A percentile compares a stretch with the other conserved stretches of the same genome.
These are phyloP conservation scores for Aspergillus sp. DNA, from an alignment of 2,329 filamentous ascomycete species.

Conservation along the genomic window DNA sequence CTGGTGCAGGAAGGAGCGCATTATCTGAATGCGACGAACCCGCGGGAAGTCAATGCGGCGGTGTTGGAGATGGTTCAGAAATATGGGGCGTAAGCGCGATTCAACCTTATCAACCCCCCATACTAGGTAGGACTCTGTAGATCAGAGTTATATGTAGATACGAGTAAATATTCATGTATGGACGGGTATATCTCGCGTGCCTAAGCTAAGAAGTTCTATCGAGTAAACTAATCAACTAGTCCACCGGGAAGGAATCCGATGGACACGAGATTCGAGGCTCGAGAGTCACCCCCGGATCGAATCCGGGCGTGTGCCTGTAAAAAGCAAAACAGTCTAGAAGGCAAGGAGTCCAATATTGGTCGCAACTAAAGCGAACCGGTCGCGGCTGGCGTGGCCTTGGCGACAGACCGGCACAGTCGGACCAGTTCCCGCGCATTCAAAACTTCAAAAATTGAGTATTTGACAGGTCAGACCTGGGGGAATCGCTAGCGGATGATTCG, in stretches of 20 bases:
- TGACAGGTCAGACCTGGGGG: too few species aligned
- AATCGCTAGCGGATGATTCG: too few species aligned
- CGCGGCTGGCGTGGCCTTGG: not conserved
- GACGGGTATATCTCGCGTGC: too few species aligned
- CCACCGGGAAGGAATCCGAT: not conserved
- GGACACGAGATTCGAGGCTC: not conserved
- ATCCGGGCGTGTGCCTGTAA: not conserved
- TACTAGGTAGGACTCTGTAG: not conserved
- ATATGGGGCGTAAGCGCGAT: conserved; percentile 15
- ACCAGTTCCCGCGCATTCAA: too few species aligned
- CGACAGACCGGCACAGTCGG: not conserved
- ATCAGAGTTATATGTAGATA: not conserved
- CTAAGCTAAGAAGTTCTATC: not conserved
- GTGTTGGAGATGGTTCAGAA: conserved; percentile 30
- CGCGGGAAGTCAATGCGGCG: conserved; percentile 44
- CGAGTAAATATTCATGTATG: not conserved
- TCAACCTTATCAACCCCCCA: too few species aligned
- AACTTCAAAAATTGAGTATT: too few species aligned
- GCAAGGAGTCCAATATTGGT: not conserved
- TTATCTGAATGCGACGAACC: conserved; percentile 52
- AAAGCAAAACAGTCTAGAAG: not conserved
- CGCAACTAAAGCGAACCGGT: not conserved
- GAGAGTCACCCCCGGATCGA: not conserved
- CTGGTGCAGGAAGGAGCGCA: conserved; percentile 52
- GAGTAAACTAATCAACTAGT: not conserved